Conservation (phyloP, 192 early-diverging fungal genomes). For the Coemansia sp. region DNA sequence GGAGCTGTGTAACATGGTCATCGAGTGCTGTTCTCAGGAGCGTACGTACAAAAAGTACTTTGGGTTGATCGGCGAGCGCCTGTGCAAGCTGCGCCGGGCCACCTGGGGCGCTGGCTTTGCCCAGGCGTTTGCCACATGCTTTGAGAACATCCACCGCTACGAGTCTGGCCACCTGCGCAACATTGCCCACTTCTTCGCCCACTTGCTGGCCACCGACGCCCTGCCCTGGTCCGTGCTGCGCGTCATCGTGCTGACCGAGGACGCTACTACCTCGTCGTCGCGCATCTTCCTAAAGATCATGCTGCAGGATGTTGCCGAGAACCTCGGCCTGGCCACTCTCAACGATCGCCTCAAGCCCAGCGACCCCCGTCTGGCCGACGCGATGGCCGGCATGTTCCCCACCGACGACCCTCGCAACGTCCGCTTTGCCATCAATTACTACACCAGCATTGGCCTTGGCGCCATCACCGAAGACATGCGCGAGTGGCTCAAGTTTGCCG, state of each 20-base stretch:
- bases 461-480: constrained; percentile 89
- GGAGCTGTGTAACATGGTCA: constrained; percentile 93
- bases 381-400: constrained; percentile 84
- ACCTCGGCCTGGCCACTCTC: constrained; percentile 74
- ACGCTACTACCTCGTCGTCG: constrained; percentile 91
- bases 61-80: constrained; percentile 89
- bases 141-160: constrained; percentile 86
- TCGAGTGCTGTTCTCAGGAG: constrained; percentile 95
- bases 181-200: constrained; percentile 86
- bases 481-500: constrained; percentile 68
- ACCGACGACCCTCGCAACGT: constrained; percentile 80
- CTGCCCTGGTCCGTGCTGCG: constrained; percentile 78
- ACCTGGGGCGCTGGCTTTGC: constrained; percentile 82
- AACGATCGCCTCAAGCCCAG: constrained; percentile 56
- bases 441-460: constrained; percentile 88
- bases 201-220: constrained; percentile 77
- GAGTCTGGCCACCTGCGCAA: constrained; percentile 93
- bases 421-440: constrained; percentile 98
- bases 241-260: constrained; percentile 80
- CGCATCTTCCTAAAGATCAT: constrained; percentile 96
- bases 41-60: constrained; percentile 91
- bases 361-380: constrained; percentile 64
- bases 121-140: constrained; percentile 72
- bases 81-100: constrained; percentile 71
- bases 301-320: constrained; percentile 81